A percentile compares a stretch with the other conserved stretches of the same genome.
Evolutionary conservation across 768 basidiomycete species (phyloP).

Genomic region (Naganishia onofrii): DNA sequence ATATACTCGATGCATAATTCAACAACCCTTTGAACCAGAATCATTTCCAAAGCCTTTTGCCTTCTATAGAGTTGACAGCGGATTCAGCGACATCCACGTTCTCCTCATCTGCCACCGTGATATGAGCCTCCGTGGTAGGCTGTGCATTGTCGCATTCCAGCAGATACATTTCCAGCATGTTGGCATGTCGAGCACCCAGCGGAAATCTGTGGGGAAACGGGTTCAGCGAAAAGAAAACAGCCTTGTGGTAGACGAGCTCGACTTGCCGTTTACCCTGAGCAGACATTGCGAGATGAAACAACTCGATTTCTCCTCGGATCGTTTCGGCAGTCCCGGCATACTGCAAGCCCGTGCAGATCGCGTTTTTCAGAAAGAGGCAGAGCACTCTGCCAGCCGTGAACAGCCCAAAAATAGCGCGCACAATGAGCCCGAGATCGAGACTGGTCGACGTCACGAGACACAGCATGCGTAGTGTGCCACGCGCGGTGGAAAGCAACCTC

Average conservation of each 20-base stretch:
- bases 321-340: slow-evolving; percentile 21
- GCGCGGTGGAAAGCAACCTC: slow-evolving; percentile 24
- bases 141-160: slow-evolving; percentile 9
- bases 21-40: no score
- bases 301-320: slow-evolving; percentile 29
- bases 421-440: slow-evolving; percentile 23
- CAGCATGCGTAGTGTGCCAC: slow-evolving; percentile 30
- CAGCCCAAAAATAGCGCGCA: slow-evolving; percentile 22
- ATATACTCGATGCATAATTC: no score
- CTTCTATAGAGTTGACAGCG: neutral
- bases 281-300: slow-evolving; percentile 29
- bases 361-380: slow-evolving; percentile 23
- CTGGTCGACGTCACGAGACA: slow-evolving; percentile 28
- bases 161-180: slow-evolving; percentile 18
- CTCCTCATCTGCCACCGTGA: neutral
- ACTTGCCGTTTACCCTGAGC: slow-evolving; percentile 29
- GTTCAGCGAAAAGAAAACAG: neutral
- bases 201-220: slow-evolving; percentile 22
- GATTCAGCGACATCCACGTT: neutral
- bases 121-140: slow-evolving; percentile 5
- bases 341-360: slow-evolving; percentile 21
- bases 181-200: slow-evolving; percentile 24
- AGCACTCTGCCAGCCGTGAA: slow-evolving; percentile 27
- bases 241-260: neutral
- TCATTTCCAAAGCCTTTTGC: slow-evolving; percentile 5